These are phyloP conservation scores for Alectoria sarmentosa DNA, from an alignment of 495 filamentous ascomycete genomes.

Conservation along the genomic window DNA sequence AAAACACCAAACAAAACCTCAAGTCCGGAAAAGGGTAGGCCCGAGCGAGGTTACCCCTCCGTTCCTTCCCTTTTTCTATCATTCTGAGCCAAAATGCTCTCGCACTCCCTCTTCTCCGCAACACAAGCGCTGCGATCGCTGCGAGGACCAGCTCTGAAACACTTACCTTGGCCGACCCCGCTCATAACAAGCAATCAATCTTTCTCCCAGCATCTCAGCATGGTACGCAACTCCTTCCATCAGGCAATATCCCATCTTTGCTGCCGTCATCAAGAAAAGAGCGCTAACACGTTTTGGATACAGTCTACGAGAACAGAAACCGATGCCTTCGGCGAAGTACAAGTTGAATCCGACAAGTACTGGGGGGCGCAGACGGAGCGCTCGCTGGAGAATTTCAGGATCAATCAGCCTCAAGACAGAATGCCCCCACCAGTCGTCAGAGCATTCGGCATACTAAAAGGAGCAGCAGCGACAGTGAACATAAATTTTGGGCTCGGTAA, in stretches of 20 bases:
- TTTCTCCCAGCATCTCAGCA: conserved; percentile 13
- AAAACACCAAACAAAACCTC: not conserved
- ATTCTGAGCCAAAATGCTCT: not conserved
- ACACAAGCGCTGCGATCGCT: not conserved
- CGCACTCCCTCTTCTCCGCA: conserved; percentile 1
- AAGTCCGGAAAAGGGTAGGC: not conserved
- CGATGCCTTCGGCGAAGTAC: conserved; percentile 95
- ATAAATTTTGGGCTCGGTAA: conserved; percentile 92
- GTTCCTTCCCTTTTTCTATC: not conserved
- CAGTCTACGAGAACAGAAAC: conserved; percentile 61
- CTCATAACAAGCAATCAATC: not conserved
- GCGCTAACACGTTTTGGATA: not conserved
- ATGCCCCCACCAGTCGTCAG: conserved; percentile 90
- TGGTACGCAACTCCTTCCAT: conserved; percentile 2
- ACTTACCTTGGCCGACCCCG: not conserved
- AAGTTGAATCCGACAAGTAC: conserved; percentile 90
- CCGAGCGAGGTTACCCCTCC: not conserved
- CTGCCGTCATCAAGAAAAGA: not conserved
- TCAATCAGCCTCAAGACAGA: conserved; percentile 98
- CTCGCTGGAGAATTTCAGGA: conserved; percentile 94
- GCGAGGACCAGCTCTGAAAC: not conserved
- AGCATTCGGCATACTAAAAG: conserved; percentile 97
- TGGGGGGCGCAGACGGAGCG: conserved; percentile 99
- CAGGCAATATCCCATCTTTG: no score
- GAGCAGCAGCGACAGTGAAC: conserved; percentile 92